Conservation (phyloP, 2,329 filamentous ascomycete genomes). For the Escovopsis sp. region DNA sequence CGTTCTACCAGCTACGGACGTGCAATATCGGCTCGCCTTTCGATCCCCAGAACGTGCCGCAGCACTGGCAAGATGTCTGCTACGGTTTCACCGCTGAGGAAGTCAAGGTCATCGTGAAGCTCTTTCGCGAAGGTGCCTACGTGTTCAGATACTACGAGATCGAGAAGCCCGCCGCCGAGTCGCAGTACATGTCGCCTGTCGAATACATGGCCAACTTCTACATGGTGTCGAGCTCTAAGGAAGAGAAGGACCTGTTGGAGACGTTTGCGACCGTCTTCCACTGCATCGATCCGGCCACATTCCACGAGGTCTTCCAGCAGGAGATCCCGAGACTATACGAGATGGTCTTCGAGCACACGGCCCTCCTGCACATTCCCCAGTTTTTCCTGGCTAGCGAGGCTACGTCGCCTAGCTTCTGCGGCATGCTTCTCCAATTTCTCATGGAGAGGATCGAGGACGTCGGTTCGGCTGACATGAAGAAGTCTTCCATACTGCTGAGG, state of each 20-base stretch:
- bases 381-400: slow-evolving; percentile 98
- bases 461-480: slow-evolving; percentile 78
- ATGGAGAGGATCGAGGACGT: slow-evolving; percentile 96
- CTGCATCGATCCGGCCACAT: slow-evolving; percentile 93
- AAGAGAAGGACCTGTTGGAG: slow-evolving; percentile 94
- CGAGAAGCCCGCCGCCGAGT: slow-evolving; percentile 59
- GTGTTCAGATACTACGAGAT: slow-evolving; percentile 96
- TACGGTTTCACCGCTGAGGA: slow-evolving; percentile 96
- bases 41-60: slow-evolving; percentile 62
- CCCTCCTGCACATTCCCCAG: slow-evolving; percentile 85
- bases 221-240: slow-evolving; percentile 83
- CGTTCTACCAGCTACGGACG: slow-evolving; percentile 84
- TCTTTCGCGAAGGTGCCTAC: slow-evolving; percentile 90
- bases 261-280: slow-evolving; percentile 98
- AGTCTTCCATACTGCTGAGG: slow-evolving; percentile 79
- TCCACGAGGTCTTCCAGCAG: slow-evolving; percentile 95
- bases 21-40: slow-evolving; percentile 66
- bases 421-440: slow-evolving; percentile 92
- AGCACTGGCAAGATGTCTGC: slow-evolving; percentile 89
- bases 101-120: slow-evolving; percentile 87
- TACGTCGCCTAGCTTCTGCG: slow-evolving; percentile 91
- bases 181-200: slow-evolving; percentile 63
- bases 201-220: slow-evolving; percentile 92
- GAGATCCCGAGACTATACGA: slow-evolving; percentile 95
- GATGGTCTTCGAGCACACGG: slow-evolving; percentile 94